phyloP scores from a whole-genome alignment of 768 basidiomycete species.

The Russula earlei region DNA sequence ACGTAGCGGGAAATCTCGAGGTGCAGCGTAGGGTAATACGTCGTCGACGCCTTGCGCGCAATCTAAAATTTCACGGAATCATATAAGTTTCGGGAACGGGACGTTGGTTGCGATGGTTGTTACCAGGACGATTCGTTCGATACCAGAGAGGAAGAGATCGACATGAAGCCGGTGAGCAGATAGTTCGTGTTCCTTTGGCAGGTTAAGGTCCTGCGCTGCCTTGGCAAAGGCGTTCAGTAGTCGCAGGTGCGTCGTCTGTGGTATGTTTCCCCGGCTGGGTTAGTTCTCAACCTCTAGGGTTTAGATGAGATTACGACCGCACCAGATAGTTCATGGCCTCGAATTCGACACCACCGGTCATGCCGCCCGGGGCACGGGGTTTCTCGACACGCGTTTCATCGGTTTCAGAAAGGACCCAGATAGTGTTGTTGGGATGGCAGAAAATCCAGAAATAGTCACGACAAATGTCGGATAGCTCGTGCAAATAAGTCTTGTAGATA shows the following conservation, averaged over 20 bases:
- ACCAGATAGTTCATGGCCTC: conserved; percentile 97
- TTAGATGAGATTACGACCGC: neutral
- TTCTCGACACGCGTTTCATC: conserved; percentile 82
- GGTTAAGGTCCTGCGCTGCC: conserved; percentile 51
- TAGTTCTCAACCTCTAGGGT: neutral
- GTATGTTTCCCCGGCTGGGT: neutral
- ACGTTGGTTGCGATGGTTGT: neutral
- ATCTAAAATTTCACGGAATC: conserved; percentile 44
- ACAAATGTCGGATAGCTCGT: conserved; percentile 82
- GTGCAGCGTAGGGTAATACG: conserved; percentile 91
- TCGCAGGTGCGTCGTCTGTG: conserved; percentile 78
- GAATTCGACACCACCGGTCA: conserved; percentile 97
- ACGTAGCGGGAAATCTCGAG: conserved; percentile 90
- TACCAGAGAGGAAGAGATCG: conserved; percentile 83
- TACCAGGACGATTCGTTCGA: conserved; percentile 87
- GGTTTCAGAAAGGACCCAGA: conserved; percentile 79
- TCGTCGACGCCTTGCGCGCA: conserved; percentile 86
- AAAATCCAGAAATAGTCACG: conserved; percentile 96
- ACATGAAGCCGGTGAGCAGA: conserved; percentile 77
- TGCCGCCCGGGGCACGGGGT: conserved; percentile 90
- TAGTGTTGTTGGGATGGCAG: conserved; percentile 87
- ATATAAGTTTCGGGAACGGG: neutral
- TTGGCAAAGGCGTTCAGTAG: conserved; percentile 75
- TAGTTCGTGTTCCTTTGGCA: conserved; percentile 58
- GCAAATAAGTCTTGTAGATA: conserved; percentile 73